Base-by-base conservation (phyloP, 768 basidiomycete species). In the Xerocomellus amylosporus region DNA sequence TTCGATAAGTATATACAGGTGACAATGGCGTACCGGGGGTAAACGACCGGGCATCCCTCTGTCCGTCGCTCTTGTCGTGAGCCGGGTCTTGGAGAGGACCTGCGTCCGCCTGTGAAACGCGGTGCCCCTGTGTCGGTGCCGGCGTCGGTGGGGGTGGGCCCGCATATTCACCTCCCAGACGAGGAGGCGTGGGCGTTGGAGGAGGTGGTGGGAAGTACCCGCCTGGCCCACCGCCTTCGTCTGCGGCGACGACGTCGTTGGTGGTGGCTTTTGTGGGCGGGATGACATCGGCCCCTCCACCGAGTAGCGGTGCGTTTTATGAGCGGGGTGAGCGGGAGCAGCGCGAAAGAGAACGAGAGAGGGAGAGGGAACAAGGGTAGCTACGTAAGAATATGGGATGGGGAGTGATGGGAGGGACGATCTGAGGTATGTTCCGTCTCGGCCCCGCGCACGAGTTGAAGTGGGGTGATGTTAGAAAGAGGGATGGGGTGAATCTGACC, bases 101-200 rank as follows among this genome's bases (percentile, higher is more conserved):
- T 68, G 22, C 71, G 79, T 22, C 79, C 79, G 8, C 77, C 79
- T 2, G 30, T 74, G 44, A 81, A 81, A 51, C 70, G 80, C 34
- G 39, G 3, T 61, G 61, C 51, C 53, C 51, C 15, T 38, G 37
- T 12, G 34, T 15, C 5, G 46, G 40, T 5, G 55, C 47, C 15
- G 40, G 37, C 14, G 34, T 15, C 5, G 49, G 40, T 5, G 56
- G 55, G 3, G 46, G 22, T 24, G 49, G 56, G 1, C 15, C 46
- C 22, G 44, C 39, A 15, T 77, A 77, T 56, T 67, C 73, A 2
- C 67, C 71, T 1, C 61, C 66, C 4, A 62, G 72, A 17, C 64
- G 73, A 26, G 46, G 53, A 3, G 9, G 30, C 30, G 15, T 49
- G 4, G 19, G 45, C 2, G 14, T 45, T 19, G 31, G 17, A 19